Conservation (phyloP, 257 asterid species). For the Cordia subcordata region DNA sequence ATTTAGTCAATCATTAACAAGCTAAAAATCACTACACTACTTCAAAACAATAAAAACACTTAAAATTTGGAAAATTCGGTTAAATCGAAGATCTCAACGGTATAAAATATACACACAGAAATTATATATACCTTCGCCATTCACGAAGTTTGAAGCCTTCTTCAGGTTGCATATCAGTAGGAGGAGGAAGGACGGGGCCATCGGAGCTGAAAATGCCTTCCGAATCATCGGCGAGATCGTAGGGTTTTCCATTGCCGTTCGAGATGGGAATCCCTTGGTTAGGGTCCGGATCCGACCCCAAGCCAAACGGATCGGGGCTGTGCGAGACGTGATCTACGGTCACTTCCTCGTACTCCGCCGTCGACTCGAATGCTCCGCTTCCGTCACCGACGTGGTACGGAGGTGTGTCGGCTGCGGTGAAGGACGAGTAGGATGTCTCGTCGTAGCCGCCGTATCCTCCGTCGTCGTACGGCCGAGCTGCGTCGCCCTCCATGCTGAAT, state of each 20-base stretch:
- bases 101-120: neutral
- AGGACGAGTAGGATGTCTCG: slow-evolving; percentile 38
- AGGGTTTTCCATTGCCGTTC: slow-evolving; percentile 5
- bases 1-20: neutral
- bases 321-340: slow-evolving; percentile 49
- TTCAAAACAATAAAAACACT: neutral
- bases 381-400: slow-evolving; percentile 38
- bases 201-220: slow-evolving; percentile 77
- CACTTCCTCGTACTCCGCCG: slow-evolving; percentile 46
- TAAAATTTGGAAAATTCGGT: neutral
- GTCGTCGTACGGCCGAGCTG: slow-evolving; percentile 47
- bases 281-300: slow-evolving; percentile 39
- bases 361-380: slow-evolving; percentile 5
- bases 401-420: slow-evolving; percentile 54
- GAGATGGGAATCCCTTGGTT: slow-evolving; percentile 25
- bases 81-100: neutral
- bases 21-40: neutral
- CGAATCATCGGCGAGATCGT: slow-evolving; percentile 29
- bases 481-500: slow-evolving; percentile 58
- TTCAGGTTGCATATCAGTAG: slow-evolving; percentile 62
- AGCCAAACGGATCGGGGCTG: slow-evolving; percentile 74
- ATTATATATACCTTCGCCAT: slow-evolving; percentile 72
- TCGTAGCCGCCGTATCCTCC: slow-evolving; percentile 48
- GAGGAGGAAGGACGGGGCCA: slow-evolving; percentile 85
- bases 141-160: slow-evolving; percentile 83